Conservation (phyloP, 768 basidiomycete species). For the Rhizopogon vulgaris region DNA sequence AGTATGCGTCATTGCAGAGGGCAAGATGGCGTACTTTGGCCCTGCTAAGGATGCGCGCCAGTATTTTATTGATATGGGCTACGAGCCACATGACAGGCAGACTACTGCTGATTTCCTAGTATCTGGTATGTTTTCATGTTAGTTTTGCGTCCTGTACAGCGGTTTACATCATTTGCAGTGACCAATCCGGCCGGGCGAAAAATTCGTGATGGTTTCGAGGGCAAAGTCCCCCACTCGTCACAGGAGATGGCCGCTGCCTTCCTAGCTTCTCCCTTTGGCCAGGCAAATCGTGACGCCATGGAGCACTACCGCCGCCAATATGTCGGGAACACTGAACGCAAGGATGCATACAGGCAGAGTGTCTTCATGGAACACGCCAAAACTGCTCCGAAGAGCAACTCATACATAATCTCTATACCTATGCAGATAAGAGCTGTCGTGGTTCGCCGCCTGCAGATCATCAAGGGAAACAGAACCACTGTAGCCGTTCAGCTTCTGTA, state of each 20-base stretch:
- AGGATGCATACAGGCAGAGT: constrained; percentile 41
- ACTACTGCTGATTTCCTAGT: constrained; percentile 81
- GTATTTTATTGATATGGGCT: constrained; percentile 77
- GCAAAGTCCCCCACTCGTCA: constrained; percentile 36
- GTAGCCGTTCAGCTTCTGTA: constrained; percentile 25
- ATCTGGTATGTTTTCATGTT: constrained; percentile 29
- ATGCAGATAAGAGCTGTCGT: constrained; percentile 45
- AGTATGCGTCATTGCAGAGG: constrained; percentile 76
- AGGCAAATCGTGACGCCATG: constrained; percentile 42
- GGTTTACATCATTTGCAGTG: constrained; percentile 26
- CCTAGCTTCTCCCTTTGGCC: constrained; percentile 33
- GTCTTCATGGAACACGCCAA: constrained; percentile 48
- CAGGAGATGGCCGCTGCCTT: constrained; percentile 52
- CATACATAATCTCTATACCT: constrained; percentile 43
- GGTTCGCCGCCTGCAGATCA: constrained; percentile 39
- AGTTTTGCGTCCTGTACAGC: constrained; percentile 4
- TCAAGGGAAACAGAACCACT: constrained; percentile 31
- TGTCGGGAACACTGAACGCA: constrained; percentile 39
- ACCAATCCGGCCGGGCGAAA: constrained; percentile 62
- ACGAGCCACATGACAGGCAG: constrained; percentile 70
- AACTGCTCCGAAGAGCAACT: constrained; percentile 31
- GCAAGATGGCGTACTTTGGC: constrained; percentile 79
- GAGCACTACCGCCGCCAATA: constrained; percentile 41
- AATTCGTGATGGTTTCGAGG: constrained; percentile 23
- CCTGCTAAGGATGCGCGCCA: constrained; percentile 63